Base-by-base conservation (phyloP, 306 rosid genomes). In the Adenanthera pavonina region DNA sequence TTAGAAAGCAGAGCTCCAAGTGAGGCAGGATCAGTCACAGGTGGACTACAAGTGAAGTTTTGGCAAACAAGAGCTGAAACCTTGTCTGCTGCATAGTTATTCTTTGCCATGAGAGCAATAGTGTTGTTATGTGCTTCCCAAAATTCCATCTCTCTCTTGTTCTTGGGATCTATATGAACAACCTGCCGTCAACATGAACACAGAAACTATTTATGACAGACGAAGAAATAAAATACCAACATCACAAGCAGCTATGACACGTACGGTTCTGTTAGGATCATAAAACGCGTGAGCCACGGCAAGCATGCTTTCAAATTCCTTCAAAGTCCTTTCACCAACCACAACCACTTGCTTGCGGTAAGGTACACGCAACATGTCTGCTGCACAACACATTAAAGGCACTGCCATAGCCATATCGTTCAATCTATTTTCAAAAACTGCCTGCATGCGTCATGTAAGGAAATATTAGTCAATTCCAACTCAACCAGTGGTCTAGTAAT, bases 331-430 rank as follows among this genome's bases (percentile, higher is more conserved):
- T 65, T 83, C 89, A 73, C 97, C 99, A 14, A 93, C 94, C 81
- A 95, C 80, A 54, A 95, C 97, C 69, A 91, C 87, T 81, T 95
- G 95, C 90, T 88, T 93, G 36, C 90, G 62, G 6, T 89, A 89
- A 70, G 94, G 89, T 49, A 79, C 88, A 20, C 77, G 60, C 65
- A 91, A 85, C 97, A 95, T 90, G 88, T 90, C 92, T 6, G 92
- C 92, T 2, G 95, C 97, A 85, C 94, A 93, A 77, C 99, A 95
- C 99, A 95, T 91, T 82, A 95, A 88, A n/a, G 99, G 99, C 79
- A 95, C 97, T 33, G 99, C 97, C 99, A 91, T 84, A 9, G 92
- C 89, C 90, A 72, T 89, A 48, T 90, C 97, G 78, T 85, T 90
- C 86, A 95, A 85, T 82, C 97, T 88, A 8, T 86, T 84, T 85